A percentile compares a stretch with the other conserved stretches of the same genome.
Conservation (phyloP, 768 basidiomycete species). For the Phaffia australis region DNA sequence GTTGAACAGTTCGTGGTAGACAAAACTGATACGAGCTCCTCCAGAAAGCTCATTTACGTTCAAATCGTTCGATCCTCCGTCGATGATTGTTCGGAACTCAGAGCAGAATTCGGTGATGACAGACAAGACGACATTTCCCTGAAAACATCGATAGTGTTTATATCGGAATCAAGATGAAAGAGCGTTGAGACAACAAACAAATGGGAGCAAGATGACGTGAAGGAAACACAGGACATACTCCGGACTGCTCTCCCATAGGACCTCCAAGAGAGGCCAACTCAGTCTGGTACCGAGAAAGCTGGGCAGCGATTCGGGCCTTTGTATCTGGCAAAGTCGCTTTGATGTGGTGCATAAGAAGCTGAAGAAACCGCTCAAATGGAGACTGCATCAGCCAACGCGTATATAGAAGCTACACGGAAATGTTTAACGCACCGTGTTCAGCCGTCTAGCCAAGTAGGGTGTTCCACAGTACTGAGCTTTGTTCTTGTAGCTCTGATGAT, state of each 20-base stretch:
- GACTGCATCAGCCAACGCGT: constrained; percentile 1
- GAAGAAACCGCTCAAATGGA: constrained; percentile 1
- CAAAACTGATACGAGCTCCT: constrained; percentile 95
- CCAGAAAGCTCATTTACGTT: constrained; percentile 94
- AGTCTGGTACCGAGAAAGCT: constrained; percentile 73
- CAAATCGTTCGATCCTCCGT: constrained; percentile 93
- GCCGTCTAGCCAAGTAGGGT: constrained; percentile 83
- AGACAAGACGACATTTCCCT: constrained; percentile 80
- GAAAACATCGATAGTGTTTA: not conserved
- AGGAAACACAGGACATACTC: constrained; percentile 33
- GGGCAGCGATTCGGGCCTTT: constrained; percentile 84
- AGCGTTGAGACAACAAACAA: not conserved
- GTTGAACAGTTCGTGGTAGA: constrained; percentile 97
- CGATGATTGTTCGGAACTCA: constrained; percentile 92
- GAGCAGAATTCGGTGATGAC: constrained; percentile 97
- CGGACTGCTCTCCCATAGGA: constrained; percentile 67
- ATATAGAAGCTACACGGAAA: not conserved
- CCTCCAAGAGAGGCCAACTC: constrained; percentile 81
- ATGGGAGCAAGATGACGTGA: not conserved
- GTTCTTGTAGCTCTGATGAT: constrained; percentile 79
- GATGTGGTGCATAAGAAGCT: constrained; percentile 99
- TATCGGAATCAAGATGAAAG: not conserved
- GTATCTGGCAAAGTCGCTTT: constrained; percentile 96
- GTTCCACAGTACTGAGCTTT: constrained; percentile 97
- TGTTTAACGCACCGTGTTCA: constrained; percentile 63